phyloP scores from a whole-genome alignment of 2,329 filamentous ascomycete genomes.

The Colletotrichum sp. region DNA sequence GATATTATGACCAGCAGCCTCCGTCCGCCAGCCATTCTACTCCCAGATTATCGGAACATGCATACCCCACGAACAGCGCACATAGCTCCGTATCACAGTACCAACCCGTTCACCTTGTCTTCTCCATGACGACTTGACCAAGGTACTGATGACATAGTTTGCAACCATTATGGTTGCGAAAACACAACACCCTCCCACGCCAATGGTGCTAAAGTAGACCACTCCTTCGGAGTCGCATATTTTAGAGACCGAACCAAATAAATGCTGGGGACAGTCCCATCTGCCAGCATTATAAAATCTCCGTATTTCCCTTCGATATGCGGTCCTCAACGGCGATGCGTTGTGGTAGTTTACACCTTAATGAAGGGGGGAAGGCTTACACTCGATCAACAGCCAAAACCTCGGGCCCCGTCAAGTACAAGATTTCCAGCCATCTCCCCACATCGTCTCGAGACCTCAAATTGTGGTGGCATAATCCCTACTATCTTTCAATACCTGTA shows the following conservation, averaged over 20 bases:
- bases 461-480: background rate
- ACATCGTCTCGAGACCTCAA: background rate
- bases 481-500: background rate
- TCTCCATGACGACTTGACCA: background rate
- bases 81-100: background rate
- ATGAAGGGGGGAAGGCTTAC: background rate
- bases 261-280: background rate
- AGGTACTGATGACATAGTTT: background rate
- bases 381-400: background rate
- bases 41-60: rapidly evolving
- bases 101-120: background rate
- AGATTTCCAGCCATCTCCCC: background rate
- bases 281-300: background rate
- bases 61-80: rapidly evolving
- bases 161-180: background rate
- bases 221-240: background rate
- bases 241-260: background rate
- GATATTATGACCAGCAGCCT: rapidly evolving
- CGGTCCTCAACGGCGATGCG: rapidly evolving
- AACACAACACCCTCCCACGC: background rate
- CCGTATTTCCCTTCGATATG: rapidly evolving
- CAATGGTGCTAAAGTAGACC: background rate
- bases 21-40: background rate
- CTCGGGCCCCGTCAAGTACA: no score
- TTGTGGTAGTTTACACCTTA: no score